Percentiles rank a stretch among this genome's conserved stretches.
Conservation (phyloP, 2,329 filamentous ascomycete species). For the Tolypocladium endophyticum region DNA sequence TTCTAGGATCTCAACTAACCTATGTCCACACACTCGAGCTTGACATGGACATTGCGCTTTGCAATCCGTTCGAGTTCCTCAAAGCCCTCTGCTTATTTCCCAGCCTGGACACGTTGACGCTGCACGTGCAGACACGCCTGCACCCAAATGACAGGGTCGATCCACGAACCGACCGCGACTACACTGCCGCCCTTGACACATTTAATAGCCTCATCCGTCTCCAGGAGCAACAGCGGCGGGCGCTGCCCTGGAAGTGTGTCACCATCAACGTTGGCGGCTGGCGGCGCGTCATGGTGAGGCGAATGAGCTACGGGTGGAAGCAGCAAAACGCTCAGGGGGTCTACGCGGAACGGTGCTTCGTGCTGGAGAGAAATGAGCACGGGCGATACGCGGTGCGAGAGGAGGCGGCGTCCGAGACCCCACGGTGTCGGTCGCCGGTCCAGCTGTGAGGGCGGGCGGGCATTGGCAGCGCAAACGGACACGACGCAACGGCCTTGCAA, state of each 20-base stretch:
- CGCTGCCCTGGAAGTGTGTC: constrained; percentile 25
- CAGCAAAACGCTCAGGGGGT: constrained; percentile 28
- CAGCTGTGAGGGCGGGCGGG: background rate
- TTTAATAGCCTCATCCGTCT: constrained; percentile 21
- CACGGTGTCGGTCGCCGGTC: constrained; percentile 8
- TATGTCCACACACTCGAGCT: constrained; percentile 31
- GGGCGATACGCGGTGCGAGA: constrained; percentile 14
- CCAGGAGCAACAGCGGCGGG: constrained; percentile 10
- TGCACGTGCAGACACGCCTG: constrained; percentile 34
- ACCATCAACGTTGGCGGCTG: constrained; percentile 39
- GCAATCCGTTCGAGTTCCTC: constrained; percentile 26
- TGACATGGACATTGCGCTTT: constrained; percentile 31
- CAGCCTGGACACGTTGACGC: constrained; percentile 25
- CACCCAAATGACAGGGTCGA: constrained; percentile 17
- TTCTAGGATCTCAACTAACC: constrained; percentile 20
- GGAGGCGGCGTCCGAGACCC: constrained; percentile 15
- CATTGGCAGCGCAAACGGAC: background rate
- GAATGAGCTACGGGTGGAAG: constrained; percentile 30
- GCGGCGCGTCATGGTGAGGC: constrained; percentile 32
- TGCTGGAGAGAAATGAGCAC: constrained; percentile 20
- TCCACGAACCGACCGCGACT: constrained; percentile 23
- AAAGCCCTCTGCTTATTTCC: constrained; percentile 26
- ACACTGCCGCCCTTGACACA: constrained; percentile 21
- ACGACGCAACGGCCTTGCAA: background rate
- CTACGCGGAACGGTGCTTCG: constrained; percentile 37